These are phyloP conservation scores for Phytophthora tubulina DNA, from an alignment of 352 stramenopile genomes.

Conservation along the genomic window DNA sequence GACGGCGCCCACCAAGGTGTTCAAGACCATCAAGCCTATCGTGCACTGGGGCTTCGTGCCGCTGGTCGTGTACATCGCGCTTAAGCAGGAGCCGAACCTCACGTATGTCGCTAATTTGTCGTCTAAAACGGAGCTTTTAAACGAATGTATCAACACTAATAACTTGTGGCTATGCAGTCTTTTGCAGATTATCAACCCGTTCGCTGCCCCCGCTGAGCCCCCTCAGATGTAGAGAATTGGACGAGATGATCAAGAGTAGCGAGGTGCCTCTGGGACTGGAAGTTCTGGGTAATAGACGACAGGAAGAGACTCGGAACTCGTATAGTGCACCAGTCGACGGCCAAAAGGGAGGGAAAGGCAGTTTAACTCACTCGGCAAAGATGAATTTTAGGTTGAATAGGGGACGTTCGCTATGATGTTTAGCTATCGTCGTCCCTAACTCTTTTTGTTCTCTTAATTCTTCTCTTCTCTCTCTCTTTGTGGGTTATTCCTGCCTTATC, in stretches of 20 bases:
- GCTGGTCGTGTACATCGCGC: constrained; percentile 81
- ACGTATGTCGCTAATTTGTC: constrained; percentile 54
- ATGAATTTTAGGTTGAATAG: constrained; percentile 30
- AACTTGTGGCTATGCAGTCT: constrained; percentile 49
- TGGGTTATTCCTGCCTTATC: constrained; percentile 1
- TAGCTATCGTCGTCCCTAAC: constrained; percentile 4
- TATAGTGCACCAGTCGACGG: not conserved
- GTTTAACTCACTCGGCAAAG: constrained; percentile 4
- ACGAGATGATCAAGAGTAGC: not conserved
- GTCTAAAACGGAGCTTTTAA: constrained; percentile 1
- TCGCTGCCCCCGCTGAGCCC: constrained; percentile 68
- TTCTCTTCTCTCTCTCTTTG: constrained; percentile 12
- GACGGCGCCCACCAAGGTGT: constrained; percentile 73
- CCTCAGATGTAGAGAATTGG: constrained; percentile 51
- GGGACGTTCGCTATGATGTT: not conserved
- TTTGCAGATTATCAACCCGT: constrained; percentile 80
- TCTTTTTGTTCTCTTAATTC: constrained; percentile 35
- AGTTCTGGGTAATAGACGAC: constrained; percentile 4
- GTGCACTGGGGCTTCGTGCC: constrained; percentile 87
- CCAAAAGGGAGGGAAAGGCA: not conserved
- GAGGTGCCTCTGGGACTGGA: not conserved
- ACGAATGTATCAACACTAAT: constrained; percentile 8
- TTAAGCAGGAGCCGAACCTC: constrained; percentile 82
- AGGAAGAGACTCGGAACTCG: not conserved
- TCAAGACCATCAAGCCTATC: constrained; percentile 88